Percentiles rank a stretch among this genome's conserved stretches.
Evolutionary conservation across 1,284 basidiomycete genomes (phyloP).

Genomic region (Boletus sp.): DNA sequence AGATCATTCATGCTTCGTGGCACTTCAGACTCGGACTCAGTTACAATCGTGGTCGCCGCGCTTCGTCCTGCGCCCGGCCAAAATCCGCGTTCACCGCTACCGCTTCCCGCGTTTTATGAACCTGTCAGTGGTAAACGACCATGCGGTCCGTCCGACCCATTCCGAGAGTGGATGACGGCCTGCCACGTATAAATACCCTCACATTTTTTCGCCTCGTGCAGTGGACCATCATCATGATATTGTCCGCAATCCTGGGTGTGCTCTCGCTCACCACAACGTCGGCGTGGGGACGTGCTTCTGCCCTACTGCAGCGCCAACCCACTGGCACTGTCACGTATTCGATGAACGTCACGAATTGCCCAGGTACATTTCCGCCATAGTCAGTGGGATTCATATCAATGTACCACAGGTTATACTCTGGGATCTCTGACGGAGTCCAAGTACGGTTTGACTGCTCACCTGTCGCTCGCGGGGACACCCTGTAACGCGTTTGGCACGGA

Average conservation of each 20-base stretch:
- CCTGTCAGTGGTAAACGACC: too few relatives aligned
- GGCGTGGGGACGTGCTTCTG: constrained; percentile 10
- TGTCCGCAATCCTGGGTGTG: constrained; percentile 20
- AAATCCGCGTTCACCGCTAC: neutral
- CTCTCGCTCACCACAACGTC: constrained; percentile 19
- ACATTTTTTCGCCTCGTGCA: neutral
- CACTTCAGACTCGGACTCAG: too few relatives aligned
- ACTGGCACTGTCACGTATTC: constrained; percentile 13
- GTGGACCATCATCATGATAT: constrained; percentile 7
- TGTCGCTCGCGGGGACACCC: constrained; percentile 53
- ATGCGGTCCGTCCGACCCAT: neutral
- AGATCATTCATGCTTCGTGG: too few relatives aligned
- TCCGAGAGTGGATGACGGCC: neutral
- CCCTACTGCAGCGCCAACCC: constrained; percentile 8
- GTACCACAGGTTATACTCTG: constrained; percentile 49
- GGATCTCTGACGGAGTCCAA: constrained; percentile 41
- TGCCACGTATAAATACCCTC: constrained; percentile 16
- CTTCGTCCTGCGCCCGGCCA: too few relatives aligned
- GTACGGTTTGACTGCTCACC: constrained; percentile 52
- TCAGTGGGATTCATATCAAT: neutral
- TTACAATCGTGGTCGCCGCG: too few relatives aligned
- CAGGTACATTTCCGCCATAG: constrained; percentile 18
- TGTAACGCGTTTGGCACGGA: constrained; percentile 76
- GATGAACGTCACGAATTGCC: constrained; percentile 29
- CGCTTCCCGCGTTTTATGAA: neutral